A percentile compares a stretch with the other conserved stretches of the same genome.
Evolutionary conservation across 345 rosid species (phyloP).

Genomic region (Sonneratia caseolaris): DNA sequence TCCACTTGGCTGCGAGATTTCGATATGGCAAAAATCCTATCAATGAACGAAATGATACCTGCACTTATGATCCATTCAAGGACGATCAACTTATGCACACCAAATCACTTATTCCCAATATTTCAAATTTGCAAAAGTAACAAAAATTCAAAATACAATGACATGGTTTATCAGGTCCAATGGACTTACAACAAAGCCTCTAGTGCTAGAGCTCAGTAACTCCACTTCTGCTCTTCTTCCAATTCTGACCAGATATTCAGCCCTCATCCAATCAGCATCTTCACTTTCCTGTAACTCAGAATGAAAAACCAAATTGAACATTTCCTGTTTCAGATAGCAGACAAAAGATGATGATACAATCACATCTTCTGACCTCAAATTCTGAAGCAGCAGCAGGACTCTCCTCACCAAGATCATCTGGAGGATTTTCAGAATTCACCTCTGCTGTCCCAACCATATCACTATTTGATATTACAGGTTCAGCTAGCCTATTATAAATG

Average conservation of each 20-base stretch:
- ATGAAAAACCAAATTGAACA: slow-evolving; percentile 13
- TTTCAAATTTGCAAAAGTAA: not conserved
- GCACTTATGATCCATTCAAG: slow-evolving; percentile 12
- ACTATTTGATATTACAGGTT: slow-evolving; percentile 10
- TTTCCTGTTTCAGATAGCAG: not conserved
- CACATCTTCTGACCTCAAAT: slow-evolving; percentile 6
- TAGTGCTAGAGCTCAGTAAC: slow-evolving; percentile 61
- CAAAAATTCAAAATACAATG: not conserved
- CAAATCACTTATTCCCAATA: not conserved
- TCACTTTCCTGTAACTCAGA: slow-evolving; percentile 37
- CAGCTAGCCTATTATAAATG: slow-evolving; percentile 51
- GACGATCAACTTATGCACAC: slow-evolving; percentile 5
- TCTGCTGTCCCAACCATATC: slow-evolving; percentile 7
- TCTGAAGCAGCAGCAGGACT: slow-evolving; percentile 4
- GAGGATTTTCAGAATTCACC: slow-evolving; percentile 14
- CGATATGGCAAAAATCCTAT: slow-evolving; percentile 85
- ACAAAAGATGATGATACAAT: not conserved
- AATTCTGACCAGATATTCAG: slow-evolving; percentile 45
- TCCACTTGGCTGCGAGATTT: slow-evolving; percentile 68
- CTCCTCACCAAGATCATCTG: slow-evolving; percentile 5
- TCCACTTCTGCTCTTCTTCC: slow-evolving; percentile 63
- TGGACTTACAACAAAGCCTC: slow-evolving; percentile 77
- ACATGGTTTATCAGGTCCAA: not conserved
- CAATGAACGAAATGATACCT: slow-evolving; percentile 84
- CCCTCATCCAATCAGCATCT: slow-evolving; percentile 64